phyloP scores from a whole-genome alignment of 2,329 filamentous ascomycete genomes.

The Monosporascus cannonballus region DNA sequence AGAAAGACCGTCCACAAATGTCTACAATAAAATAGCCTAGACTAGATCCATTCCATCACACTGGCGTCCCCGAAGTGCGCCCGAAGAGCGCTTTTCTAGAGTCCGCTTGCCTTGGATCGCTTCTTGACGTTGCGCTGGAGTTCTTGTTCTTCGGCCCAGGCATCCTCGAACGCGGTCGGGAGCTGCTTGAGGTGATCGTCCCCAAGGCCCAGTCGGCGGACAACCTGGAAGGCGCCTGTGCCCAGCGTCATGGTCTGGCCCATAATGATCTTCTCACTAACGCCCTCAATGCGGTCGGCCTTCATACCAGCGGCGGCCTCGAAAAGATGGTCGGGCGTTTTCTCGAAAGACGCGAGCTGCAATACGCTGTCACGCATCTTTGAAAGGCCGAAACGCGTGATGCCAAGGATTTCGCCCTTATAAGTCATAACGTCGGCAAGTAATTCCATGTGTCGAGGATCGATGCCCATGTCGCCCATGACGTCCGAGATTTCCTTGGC shows the following conservation, averaged over 20 bases:
- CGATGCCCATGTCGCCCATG: constrained; percentile 93
- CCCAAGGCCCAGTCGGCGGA: constrained; percentile 65
- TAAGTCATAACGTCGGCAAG: constrained; percentile 98
- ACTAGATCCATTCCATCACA: too few species aligned
- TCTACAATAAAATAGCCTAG: background rate
- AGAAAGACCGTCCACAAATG: background rate
- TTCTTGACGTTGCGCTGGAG: constrained; percentile 9
- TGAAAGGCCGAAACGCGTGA: constrained; percentile 89
- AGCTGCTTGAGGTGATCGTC: constrained; percentile 51
- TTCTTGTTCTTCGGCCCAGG: constrained; percentile 40
- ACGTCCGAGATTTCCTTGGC: constrained; percentile 81
- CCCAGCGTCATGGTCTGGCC: constrained; percentile 89
- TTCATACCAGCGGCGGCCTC: constrained; percentile 91
- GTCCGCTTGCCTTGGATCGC: constrained; percentile 7
- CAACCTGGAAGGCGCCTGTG: constrained; percentile 87
- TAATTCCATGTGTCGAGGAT: constrained; percentile 95
- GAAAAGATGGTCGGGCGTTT: constrained; percentile 95
- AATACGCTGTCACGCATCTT: constrained; percentile 95
- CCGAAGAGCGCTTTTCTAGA: constrained; percentile 1
- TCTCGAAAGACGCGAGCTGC: constrained; percentile 93
- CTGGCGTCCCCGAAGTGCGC: too few species aligned
- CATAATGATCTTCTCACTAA: constrained; percentile 97
- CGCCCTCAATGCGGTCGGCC: constrained; percentile 85
- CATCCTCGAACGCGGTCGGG: constrained; percentile 66
- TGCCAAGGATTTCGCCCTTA: constrained; percentile 93